Conservation (phyloP, 495 filamentous ascomycete species). For the Aspergillus carlsbadensis region DNA sequence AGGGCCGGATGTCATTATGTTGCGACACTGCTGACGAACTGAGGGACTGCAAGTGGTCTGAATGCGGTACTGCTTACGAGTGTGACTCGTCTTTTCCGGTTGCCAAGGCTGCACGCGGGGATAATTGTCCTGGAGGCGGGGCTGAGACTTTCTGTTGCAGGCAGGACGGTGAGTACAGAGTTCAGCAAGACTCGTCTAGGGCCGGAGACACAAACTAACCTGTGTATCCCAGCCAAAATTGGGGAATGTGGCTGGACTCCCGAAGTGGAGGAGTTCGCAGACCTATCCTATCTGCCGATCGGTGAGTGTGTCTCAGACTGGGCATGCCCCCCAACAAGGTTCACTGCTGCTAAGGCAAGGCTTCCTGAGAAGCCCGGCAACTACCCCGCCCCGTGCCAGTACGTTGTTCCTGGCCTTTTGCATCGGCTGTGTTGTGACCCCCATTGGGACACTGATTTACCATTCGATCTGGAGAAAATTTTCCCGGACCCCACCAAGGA, state of each 20-base stretch:
- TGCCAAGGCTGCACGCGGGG: neutral
- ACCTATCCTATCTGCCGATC: neutral
- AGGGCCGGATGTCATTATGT: neutral
- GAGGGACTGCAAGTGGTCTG: neutral
- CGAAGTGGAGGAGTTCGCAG: neutral
- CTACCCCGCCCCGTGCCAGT: neutral
- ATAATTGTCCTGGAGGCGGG: neutral
- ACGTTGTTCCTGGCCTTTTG: neutral
- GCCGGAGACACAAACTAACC: neutral
- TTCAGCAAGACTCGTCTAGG: neutral
- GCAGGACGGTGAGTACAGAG: neutral
- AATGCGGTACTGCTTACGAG: neutral
- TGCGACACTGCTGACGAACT: neutral
- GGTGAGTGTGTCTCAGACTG: neutral
- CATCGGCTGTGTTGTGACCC: constrained; percentile 4
- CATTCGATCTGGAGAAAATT: constrained; percentile 1
- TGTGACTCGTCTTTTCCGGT: neutral
- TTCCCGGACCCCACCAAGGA: neutral
- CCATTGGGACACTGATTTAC: neutral
- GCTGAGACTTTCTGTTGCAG: neutral
- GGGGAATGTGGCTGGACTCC: constrained; percentile 3
- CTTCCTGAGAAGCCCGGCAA: neutral
- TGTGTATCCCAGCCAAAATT: too few species aligned
- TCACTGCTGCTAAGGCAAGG: constrained; percentile 2
- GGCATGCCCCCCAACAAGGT: neutral